Conservation (phyloP, 495 filamentous ascomycete species). For the Trichoderma erinaceum region DNA sequence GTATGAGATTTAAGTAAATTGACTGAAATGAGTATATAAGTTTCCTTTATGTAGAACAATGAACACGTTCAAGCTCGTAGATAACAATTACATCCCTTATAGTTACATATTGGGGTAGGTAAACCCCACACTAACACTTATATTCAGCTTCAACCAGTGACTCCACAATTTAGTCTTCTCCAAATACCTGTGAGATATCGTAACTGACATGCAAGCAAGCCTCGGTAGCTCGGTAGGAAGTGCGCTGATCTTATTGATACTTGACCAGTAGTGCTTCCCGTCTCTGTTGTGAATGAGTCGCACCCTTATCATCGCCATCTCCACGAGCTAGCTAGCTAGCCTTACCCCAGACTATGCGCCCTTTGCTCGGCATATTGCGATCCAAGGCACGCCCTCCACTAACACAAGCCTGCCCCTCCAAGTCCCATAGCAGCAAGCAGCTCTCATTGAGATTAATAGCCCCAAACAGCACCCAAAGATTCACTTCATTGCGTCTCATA, state of each 20-base stretch:
- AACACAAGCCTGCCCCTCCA: background rate
- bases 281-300: too few relatives aligned
- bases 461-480: background rate
- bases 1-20: constrained; percentile 31
- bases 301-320: background rate
- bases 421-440: background rate
- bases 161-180: background rate
- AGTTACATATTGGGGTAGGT: background rate
- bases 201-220: background rate
- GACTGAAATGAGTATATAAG: background rate
- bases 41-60: background rate
- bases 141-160: background rate
- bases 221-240: too few relatives aligned
- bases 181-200: background rate
- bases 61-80: background rate
- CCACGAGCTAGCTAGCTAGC: background rate
- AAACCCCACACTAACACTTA: background rate
- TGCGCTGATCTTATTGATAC: too few relatives aligned
- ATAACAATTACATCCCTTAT: background rate
- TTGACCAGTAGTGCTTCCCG: too few relatives aligned
- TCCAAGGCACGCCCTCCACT: background rate
- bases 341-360: background rate
- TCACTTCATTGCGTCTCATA: background rate
- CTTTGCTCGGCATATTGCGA: background rate
- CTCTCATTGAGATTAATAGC: background rate